Base-by-base conservation (phyloP, 495 filamentous ascomycete species). In the Penicillium pancosmium region DNA sequence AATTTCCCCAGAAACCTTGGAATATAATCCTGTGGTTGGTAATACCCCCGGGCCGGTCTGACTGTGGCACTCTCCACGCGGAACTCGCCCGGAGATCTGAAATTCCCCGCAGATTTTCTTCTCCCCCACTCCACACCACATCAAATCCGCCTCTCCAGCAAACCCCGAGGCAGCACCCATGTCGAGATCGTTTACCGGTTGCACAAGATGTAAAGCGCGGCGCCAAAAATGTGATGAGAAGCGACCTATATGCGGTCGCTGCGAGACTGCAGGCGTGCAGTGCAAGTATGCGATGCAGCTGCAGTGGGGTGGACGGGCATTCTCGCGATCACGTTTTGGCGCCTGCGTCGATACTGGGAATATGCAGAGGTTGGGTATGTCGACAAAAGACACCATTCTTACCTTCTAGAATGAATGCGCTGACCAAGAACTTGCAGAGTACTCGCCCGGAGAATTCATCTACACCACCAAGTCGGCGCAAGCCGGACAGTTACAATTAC, bases 401-500 rank as follows among this genome's bases (percentile, higher is more conserved):
- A 18, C 3, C 13, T 15, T 51, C 8, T 55, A 43, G 3, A 18
- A 12, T 9, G 21, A 51, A 8, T 11, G 13, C 33, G 15, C 54
- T 64, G 36, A 59, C 47, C 8, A 2, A 9, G 27, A 3, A 9
- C 16, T 25, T 21, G 2, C 49, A 79, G 77, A 80, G 64, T 80
- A 80, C 58, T 80, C 77, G 4, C 77, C 77, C 8, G 77, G 77
- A 11, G 74, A 80, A 61, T 78, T 78, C 43, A 76, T 79, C 57
- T 79, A 78, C 62, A 78, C 76, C 44, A 75, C 76, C 34, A 71
- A 73, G 27, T 61, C 75, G 35, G 43, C 55, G n/a, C 55, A 41
- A 50, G 52, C 54, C 27, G 27, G 27, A 31, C 27, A 31, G 27
- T 31, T 31, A 9, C 27, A 31, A 8, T 31, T 31, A 31, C 27